These are phyloP conservation scores for Psophocarpus tetragonolobus DNA, from an alignment of 306 rosid species.

Conservation along the genomic window DNA sequence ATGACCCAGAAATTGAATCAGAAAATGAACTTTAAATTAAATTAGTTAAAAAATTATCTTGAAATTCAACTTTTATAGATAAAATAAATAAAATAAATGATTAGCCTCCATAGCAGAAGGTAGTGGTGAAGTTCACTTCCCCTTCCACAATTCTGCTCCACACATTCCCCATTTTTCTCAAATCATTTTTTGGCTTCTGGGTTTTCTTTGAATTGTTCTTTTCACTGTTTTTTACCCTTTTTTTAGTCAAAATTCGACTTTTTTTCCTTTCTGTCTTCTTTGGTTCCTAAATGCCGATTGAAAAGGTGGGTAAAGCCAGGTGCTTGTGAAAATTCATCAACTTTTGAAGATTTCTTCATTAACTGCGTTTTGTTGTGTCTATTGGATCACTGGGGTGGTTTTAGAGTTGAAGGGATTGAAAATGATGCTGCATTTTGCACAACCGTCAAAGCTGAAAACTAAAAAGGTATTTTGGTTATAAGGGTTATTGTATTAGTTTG, in stretches of 20 bases:
- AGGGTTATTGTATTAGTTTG: background rate
- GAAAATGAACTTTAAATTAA: background rate
- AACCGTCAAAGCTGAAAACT: conserved; percentile 71
- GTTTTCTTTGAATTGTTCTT: background rate
- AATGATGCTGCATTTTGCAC: conserved; percentile 69
- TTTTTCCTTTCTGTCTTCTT: background rate
- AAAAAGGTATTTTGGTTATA: conserved; percentile 51
- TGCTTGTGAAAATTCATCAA: background rate
- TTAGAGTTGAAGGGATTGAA: conserved; percentile 20
- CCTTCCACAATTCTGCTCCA: background rate
- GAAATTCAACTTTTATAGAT: background rate
- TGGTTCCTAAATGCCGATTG: background rate
- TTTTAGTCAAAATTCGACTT: background rate
- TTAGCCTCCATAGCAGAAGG: background rate
- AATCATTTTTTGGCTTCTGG: background rate
- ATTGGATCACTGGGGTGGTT: background rate
- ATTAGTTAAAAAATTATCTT: background rate
- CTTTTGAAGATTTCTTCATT: background rate
- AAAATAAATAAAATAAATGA: background rate
- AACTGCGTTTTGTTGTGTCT: background rate
- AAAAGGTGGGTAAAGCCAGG: background rate
- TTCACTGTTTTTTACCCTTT: background rate
- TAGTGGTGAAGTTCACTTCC: background rate
- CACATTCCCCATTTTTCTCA: background rate
- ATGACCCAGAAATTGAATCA: background rate